A percentile compares a stretch with the other conserved stretches of the same genome.
These are phyloP conservation scores for Cryomyces minteri DNA, from an alignment of 495 filamentous ascomycete genomes.

Conservation along the genomic window DNA sequence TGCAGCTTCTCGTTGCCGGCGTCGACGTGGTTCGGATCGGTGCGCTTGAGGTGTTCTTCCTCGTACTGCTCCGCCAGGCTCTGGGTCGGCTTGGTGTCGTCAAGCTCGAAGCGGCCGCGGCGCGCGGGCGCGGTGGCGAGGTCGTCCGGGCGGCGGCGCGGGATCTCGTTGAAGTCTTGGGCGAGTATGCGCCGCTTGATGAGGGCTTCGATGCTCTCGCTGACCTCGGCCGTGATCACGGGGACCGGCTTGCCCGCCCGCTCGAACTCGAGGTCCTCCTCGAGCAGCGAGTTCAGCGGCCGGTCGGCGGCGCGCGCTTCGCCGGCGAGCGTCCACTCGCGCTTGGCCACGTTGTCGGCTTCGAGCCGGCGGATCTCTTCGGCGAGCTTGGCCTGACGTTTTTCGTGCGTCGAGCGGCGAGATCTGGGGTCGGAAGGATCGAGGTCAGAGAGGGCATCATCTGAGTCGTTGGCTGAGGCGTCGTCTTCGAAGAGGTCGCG, in stretches of 20 bases:
- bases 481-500: slow-evolving; percentile 86
- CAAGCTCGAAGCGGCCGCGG: slow-evolving; percentile 57
- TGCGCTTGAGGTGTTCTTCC: slow-evolving; percentile 63
- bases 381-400: slow-evolving; percentile 62
- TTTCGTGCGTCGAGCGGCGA: slow-evolving; percentile 64
- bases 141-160: slow-evolving; percentile 60
- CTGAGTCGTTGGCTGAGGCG: slow-evolving; percentile 14
- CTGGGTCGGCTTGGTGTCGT: slow-evolving; percentile 72
- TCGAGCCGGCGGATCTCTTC: slow-evolving; percentile 86
- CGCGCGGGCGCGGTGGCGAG: slow-evolving; percentile 34
- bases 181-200: slow-evolving; percentile 88
- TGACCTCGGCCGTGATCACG: slow-evolving; percentile 85
- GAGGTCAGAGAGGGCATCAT: slow-evolving; percentile 12
- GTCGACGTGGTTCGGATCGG: slow-evolving; percentile 68
- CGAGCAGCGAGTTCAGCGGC: slow-evolving; percentile 79
- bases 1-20: slow-evolving; percentile 61
- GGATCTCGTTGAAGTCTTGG: slow-evolving; percentile 82
- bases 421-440: slow-evolving; percentile 29
- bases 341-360: slow-evolving; percentile 74
- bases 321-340: slow-evolving; percentile 77
- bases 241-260: slow-evolving; percentile 88
- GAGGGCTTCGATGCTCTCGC: slow-evolving; percentile 79
- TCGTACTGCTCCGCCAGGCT: slow-evolving; percentile 88
- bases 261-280: slow-evolving; percentile 93
- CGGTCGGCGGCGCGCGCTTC: slow-evolving; percentile 71